Evolutionary conservation across 2,329 filamentous ascomycete genomes (phyloP), one percentile per base, ranked within the genome.

Genomic region (Talaromyces sp.): DNA sequence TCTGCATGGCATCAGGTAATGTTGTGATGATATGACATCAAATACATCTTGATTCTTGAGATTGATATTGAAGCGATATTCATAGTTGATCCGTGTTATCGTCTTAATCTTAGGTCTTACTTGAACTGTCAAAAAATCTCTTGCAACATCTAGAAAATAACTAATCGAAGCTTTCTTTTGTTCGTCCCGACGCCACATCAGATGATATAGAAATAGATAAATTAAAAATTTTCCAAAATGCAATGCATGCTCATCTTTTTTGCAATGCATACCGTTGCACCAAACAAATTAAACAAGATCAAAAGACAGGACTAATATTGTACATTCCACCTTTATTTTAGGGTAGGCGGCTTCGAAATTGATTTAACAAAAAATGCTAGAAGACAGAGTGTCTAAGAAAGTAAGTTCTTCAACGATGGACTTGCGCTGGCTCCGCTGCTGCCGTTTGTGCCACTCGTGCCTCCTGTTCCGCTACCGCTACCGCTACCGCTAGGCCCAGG

Each of bases 321-420:
- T 63, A 63, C 61, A 63, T 22, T 54, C 7, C 60, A 45, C n/a
- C 47, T 31, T 38, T 22, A 19, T 27, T 43, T 47, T 6, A 27
- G 29, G 17, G 59, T 25, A 61, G 36, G 38, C n/a, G 13, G 1
- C 27, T 49, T 27, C 15, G n/a, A 5, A 38, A 58, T n/a, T 53
- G 22, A 8, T 59, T 49, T 40, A 25, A 45, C 29, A 64, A 38
- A 34, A 51, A 63, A 61, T 60, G 27, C 49, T 19, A 11, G 27
- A 29, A 17, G 15, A 1, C 34, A 19, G 27, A 5, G 38, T 6
- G 4, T 19, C 79, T 77, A 92, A 58, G 87, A 89, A 63, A 93
- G 82, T 58, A 93, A 77, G 72, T 93, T 93, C 70, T 88, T 86
- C 67, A 93, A 76, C 10, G 90, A 92, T 11, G 91, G 90, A 72